Percentiles rank a stretch among this genome's conserved stretches.
phyloP scores from a whole-genome alignment of 2,329 filamentous ascomycete species.

The Hymenoscyphus linearis region DNA sequence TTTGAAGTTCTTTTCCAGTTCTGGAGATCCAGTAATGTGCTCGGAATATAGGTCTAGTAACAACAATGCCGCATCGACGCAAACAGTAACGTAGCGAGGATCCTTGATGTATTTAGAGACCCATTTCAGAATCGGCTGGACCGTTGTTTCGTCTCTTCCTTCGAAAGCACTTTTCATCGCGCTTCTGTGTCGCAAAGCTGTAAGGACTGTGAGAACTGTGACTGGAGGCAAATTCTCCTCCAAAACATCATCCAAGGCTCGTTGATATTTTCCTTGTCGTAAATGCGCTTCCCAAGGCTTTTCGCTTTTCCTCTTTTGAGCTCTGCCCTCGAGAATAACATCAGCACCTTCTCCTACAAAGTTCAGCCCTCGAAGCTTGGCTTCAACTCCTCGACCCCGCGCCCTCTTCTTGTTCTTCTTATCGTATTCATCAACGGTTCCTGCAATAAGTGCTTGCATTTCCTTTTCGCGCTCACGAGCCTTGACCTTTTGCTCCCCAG shows the following conservation, averaged over 20 bases:
- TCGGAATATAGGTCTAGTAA: conserved; percentile 84
- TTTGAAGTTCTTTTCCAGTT: conserved; percentile 66
- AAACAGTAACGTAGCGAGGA: conserved; percentile 73
- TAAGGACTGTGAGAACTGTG: conserved; percentile 69
- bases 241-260: conserved; percentile 76
- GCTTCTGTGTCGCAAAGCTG: conserved; percentile 80
- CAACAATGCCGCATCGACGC: conserved; percentile 76
- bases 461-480: conserved; percentile 75
- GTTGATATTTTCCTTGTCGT: conserved; percentile 69
- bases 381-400: conserved; percentile 44
- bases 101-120: conserved; percentile 74
- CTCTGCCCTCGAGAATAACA: conserved; percentile 78
- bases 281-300: conserved; percentile 77
- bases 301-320: conserved; percentile 59
- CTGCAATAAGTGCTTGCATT: conserved; percentile 76
- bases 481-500: conserved; percentile 71
- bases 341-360: conserved; percentile 80
- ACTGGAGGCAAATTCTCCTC: conserved; percentile 52
- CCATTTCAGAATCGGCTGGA: conserved; percentile 82
- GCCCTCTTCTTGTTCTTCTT: conserved; percentile 62
- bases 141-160: conserved; percentile 71
- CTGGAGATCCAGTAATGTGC: conserved; percentile 66
- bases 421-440: conserved; percentile 74
- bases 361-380: conserved; percentile 64
- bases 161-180: conserved; percentile 76